phyloP scores from a whole-genome alignment of 768 basidiomycete genomes.

The Plicaturopsis crispa region DNA sequence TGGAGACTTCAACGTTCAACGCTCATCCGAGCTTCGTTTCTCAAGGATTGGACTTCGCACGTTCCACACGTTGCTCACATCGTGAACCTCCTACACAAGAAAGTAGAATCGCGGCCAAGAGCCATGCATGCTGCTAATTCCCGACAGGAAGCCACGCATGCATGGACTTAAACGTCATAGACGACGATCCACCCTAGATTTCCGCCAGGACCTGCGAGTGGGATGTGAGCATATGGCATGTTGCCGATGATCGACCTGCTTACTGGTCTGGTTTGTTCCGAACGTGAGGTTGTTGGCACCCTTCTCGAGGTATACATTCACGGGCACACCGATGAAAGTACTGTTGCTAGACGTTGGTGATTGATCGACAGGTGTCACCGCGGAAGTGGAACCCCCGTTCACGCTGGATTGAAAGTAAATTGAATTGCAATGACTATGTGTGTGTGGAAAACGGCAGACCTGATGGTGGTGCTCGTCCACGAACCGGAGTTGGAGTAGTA shows the following conservation, averaged over 20 bases:
- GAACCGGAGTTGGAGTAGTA: slow-evolving; percentile 50
- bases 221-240: no score
- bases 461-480: slow-evolving; percentile 55
- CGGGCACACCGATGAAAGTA: slow-evolving; percentile 55
- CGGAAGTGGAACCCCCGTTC: slow-evolving; percentile 45
- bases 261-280: slow-evolving; percentile 41
- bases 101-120: no score
- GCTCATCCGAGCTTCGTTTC: no score
- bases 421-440: neutral
- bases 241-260: no score
- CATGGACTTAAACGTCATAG: slow-evolving; percentile 39
- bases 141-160: no score
- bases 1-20: no score
- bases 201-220: slow-evolving; percentile 39
- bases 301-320: slow-evolving; percentile 39
- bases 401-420: slow-evolving; percentile 27
- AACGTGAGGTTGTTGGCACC: slow-evolving; percentile 48
- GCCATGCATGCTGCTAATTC: no score
- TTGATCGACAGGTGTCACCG: no score
- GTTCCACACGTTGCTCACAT: no score
- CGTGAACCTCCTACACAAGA: no score
- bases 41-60: no score
- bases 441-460: slow-evolving; percentile 22
- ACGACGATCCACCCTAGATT: slow-evolving; percentile 59
- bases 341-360: no score